Evolutionary conservation across 192 early-diverging fungal species (phyloP).

Genomic region (Coemansia sp.): DNA sequence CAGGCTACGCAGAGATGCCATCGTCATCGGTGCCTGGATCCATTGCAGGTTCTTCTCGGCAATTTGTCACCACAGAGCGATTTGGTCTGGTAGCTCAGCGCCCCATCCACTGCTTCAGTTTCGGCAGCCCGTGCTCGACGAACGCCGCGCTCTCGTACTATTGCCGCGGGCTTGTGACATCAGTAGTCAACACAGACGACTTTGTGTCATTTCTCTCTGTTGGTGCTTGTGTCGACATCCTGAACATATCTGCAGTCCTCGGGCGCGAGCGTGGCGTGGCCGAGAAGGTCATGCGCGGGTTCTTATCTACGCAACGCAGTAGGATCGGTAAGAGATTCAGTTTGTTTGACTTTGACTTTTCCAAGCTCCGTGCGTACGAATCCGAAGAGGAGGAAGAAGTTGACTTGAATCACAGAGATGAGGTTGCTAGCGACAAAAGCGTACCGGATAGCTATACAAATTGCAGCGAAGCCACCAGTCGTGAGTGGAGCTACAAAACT

Average conservation of each 20-base stretch:
- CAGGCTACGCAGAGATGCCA: neutral
- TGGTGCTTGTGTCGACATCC: slow-evolving; percentile 72
- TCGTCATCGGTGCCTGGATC: slow-evolving; percentile 25
- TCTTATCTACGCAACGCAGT: slow-evolving; percentile 50
- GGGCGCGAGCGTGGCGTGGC: slow-evolving; percentile 61
- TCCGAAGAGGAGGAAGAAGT: slow-evolving; percentile 12
- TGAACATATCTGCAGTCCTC: slow-evolving; percentile 67
- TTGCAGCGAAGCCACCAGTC: neutral
- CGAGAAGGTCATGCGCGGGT: slow-evolving; percentile 64
- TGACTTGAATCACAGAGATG: slow-evolving; percentile 1
- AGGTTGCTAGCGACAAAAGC: neutral
- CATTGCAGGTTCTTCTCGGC: slow-evolving; percentile 40
- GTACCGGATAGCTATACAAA: slow-evolving; percentile 1
- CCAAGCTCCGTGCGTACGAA: slow-evolving; percentile 31
- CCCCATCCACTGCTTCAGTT: slow-evolving; percentile 81
- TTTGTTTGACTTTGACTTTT: slow-evolving; percentile 52
- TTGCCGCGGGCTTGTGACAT: slow-evolving; percentile 72
- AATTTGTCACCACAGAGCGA: slow-evolving; percentile 62
- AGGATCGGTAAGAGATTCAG: slow-evolving; percentile 30
- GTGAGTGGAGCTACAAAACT: slow-evolving; percentile 17
- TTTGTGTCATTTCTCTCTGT: slow-evolving; percentile 74
- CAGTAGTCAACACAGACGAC: slow-evolving; percentile 79
- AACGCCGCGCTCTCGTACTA: slow-evolving; percentile 66
- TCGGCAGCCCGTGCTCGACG: slow-evolving; percentile 78
- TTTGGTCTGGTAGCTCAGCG: slow-evolving; percentile 69